Percentiles rank a stretch among this genome's conserved stretches.
These are phyloP conservation scores for Zopfia rhizophila DNA, from an alignment of 2,329 filamentous ascomycete species.

Conservation along the genomic window DNA sequence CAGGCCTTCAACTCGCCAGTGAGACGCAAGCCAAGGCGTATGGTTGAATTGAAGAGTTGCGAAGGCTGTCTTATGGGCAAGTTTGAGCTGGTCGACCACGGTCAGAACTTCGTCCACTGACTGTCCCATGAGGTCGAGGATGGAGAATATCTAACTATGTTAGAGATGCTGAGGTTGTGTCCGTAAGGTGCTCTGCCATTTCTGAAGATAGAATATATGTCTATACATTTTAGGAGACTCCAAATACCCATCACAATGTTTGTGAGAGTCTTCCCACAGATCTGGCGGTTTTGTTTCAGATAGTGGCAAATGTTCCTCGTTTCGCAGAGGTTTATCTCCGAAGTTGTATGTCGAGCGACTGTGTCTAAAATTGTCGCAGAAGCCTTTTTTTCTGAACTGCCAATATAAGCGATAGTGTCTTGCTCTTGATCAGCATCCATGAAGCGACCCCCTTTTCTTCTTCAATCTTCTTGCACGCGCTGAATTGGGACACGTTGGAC, in stretches of 20 bases:
- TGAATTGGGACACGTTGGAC: conserved; percentile 10
- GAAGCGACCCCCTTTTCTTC: conserved; percentile 26
- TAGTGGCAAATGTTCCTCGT: conserved; percentile 36
- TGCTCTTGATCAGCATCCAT: background rate
- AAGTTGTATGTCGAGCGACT: conserved; percentile 4
- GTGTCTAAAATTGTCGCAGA: conserved; percentile 2
- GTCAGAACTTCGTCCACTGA: conserved; percentile 18
- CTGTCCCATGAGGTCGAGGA: conserved; percentile 22
- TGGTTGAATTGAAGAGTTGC: conserved; percentile 32
- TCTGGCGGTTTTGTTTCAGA: conserved; percentile 24
- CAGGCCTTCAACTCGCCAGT: conserved; percentile 29
- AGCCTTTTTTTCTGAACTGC: background rate
- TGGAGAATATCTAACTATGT: conserved; percentile 20
- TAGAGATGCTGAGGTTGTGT: conserved; percentile 21
- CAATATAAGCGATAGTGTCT: background rate
- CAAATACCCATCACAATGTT: conserved; percentile 34
- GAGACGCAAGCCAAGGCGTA: conserved; percentile 33
- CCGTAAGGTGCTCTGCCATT: conserved; percentile 7
- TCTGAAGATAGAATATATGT: conserved; percentile 33
- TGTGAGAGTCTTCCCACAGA: background rate
- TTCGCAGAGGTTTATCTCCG: conserved; percentile 32
- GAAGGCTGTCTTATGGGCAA: conserved; percentile 28
- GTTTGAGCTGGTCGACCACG: conserved; percentile 26
- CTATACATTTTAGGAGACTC: conserved; percentile 31
- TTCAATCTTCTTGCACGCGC: conserved; percentile 18